These are phyloP conservation scores for Camellia sinensis DNA, from an alignment of 148 eudicot species.

Conservation along the genomic window DNA sequence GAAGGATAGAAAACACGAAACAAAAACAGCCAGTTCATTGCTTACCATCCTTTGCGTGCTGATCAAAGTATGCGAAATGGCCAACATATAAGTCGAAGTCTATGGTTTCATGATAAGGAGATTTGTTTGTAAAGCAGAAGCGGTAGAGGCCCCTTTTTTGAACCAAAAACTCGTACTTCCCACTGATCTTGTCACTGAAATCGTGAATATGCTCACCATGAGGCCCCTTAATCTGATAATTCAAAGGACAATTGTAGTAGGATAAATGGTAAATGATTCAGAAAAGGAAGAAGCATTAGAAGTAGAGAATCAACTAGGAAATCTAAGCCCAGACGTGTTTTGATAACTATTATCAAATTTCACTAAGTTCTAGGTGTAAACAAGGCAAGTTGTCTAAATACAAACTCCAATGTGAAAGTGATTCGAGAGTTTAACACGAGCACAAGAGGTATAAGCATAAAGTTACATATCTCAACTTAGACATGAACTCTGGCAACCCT, in stretches of 20 bases:
- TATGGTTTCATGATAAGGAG: slow-evolving; percentile 79
- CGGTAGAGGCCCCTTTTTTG: slow-evolving; percentile 49
- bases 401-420: neutral
- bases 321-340: neutral
- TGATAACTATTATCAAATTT: too few relatives aligned
- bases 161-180: slow-evolving; percentile 64
- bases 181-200: slow-evolving; percentile 53
- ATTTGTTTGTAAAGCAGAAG: slow-evolving; percentile 73
- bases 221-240: slow-evolving; percentile 73
- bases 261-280: neutral
- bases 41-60: slow-evolving; percentile 78
- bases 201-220: slow-evolving; percentile 53
- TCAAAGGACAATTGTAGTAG: neutral
- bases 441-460: neutral
- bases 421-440: too few relatives aligned
- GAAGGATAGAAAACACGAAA: neutral
- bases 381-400: neutral
- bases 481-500: neutral
- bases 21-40: neutral
- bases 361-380: too few relatives aligned
- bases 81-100: slow-evolving; percentile 70
- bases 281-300: neutral
- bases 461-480: neutral
- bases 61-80: slow-evolving; percentile 51
- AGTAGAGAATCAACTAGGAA: neutral